Base-by-base conservation (phyloP, 2,329 filamentous ascomycete genomes). In the Penicillium sp. region DNA sequence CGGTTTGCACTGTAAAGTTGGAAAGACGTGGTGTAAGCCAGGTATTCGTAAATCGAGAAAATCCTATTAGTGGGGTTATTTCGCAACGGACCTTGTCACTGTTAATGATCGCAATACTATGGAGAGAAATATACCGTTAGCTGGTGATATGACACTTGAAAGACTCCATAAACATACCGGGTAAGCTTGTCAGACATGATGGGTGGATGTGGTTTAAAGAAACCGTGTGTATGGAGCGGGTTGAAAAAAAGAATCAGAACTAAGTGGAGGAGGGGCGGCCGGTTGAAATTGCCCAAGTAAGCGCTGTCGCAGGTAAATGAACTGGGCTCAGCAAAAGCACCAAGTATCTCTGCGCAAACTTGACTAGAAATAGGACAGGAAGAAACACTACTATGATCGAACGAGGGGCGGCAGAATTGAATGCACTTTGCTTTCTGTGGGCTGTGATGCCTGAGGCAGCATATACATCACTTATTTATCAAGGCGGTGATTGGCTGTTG, bases 61-160 rank as follows among this genome's bases (percentile, higher is more conserved):
- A 75, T 63, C 60, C 51, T 47, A 43, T 69, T 62, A 69, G 64
- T 61, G 67, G 70, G 45, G 66, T 68, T 68, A 69, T 44, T 61
- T 60, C 37, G 49, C 62, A 72, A 71, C 69, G 65, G 75, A 94
- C 91, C 88, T 99, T 97, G 88, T 99, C 94, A 75, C 85, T 89
- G 79, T 93, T 97, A 82, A 99, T 90, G 81, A 99, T 99, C 71
- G 94, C 94, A 80, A 99, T 92, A 89, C 94, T 95, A 72, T 45
- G 66, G 45, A 58, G 33, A 51, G 10, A 53, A 49, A 55, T 50
- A 65, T 33, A 66, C 11, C 26, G 33, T 62, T 48, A 61, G 55
- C 28, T 26, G 58, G n/a, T 50, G 50, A 43, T 40, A 19, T 28
- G 7, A n/a, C 12, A 35, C 14, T 6, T 16, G 50, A 45, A 30